A percentile compares a stretch with the other conserved stretches of the same genome.
phyloP scores from a whole-genome alignment of 2,329 filamentous ascomycete species.

The Fusarium oligoseptatum region DNA sequence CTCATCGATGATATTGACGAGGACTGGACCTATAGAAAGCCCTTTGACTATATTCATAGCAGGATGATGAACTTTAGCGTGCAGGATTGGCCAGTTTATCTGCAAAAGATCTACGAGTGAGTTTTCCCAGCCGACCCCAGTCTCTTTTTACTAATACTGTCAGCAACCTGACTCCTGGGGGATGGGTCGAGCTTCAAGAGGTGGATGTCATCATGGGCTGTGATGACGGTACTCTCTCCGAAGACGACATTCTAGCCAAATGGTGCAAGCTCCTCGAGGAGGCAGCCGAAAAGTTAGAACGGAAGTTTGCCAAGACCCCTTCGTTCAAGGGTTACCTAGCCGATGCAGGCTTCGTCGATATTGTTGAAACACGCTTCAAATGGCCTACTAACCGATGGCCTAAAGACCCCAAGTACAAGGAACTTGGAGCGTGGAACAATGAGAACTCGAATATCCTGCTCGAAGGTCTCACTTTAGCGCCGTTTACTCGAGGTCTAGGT shows the following conservation, averaged over 20 bases:
- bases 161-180: conserved; percentile 38
- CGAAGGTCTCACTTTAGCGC: conserved; percentile 44
- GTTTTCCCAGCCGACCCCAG: rapidly evolving
- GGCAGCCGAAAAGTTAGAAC: conserved; percentile 43
- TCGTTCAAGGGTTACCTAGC: conserved; percentile 50
- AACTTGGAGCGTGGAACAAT: conserved; percentile 49
- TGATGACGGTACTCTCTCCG: conserved; percentile 17
- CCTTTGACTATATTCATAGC: conserved; percentile 44
- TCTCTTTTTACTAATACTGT: conserved; percentile 40
- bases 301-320: conserved; percentile 42
- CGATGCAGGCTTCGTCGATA: conserved; percentile 64
- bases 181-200: conserved; percentile 36
- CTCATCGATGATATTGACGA: conserved; percentile 44
- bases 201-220: conserved; percentile 32
- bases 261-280: conserved; percentile 45
- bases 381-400: conserved; percentile 65
- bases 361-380: conserved; percentile 59
- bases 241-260: conserved; percentile 30
- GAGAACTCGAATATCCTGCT: conserved; percentile 39
- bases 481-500: conserved; percentile 44
- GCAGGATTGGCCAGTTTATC: conserved; percentile 25
- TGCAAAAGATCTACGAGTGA: background rate
- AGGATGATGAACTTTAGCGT: conserved; percentile 40
- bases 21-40: conserved; percentile 37
- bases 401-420: conserved; percentile 61